Conservation (phyloP, 768 basidiomycete species). For the Tulasnella sp. region DNA sequence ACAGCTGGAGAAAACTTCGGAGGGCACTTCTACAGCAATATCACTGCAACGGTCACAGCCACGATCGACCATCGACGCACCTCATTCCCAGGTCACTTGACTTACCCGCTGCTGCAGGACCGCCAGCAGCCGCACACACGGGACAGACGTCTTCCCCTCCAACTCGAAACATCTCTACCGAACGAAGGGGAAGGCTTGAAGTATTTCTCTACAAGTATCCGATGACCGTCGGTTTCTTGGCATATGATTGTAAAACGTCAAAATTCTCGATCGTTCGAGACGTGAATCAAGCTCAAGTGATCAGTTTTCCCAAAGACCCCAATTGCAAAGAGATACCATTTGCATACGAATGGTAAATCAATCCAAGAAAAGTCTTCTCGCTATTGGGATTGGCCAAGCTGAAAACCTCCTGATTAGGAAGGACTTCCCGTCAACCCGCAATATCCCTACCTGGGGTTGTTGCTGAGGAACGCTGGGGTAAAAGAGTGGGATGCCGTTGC, state of each 20-base stretch:
- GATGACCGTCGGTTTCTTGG: not conserved
- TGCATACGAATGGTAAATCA: not conserved
- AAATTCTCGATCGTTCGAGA: not conserved
- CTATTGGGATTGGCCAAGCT: not conserved
- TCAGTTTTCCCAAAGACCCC: not conserved
- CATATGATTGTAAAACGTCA: not conserved
- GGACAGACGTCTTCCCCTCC: not conserved
- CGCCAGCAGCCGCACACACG: not conserved
- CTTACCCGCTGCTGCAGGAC: not conserved
- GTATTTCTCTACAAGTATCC: not conserved
- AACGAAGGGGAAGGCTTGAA: not conserved
- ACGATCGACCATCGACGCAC: not conserved
- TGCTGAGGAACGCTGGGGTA: not conserved
- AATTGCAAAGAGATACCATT: not conserved
- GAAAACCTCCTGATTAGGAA: not conserved
- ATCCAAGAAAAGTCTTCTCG: not conserved
- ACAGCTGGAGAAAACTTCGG: slow-evolving; percentile 17
- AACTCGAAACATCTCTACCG: not conserved
- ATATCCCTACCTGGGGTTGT: not conserved
- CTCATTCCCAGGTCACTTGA: not conserved
- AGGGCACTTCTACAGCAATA: slow-evolving; percentile 6
- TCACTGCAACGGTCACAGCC: not conserved
- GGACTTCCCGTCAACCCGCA: not conserved
- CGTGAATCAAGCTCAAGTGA: not conserved
- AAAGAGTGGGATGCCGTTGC: not conserved